These are phyloP conservation scores for Thyridium curvatum DNA, from an alignment of 2,329 filamentous ascomycete species.

Conservation along the genomic window DNA sequence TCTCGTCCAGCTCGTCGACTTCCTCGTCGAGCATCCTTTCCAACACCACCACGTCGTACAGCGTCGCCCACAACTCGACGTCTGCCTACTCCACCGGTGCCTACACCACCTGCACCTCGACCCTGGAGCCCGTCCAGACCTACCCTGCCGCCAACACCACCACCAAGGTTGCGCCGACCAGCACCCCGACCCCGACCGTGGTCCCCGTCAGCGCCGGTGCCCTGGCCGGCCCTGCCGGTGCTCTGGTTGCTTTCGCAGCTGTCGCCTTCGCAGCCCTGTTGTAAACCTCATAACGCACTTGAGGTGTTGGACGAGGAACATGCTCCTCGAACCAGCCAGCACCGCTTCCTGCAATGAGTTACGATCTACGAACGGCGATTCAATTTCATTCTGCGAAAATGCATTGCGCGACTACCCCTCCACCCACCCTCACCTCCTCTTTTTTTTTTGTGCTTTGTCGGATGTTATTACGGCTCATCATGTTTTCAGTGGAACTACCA, in stretches of 20 bases:
- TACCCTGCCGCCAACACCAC: constrained; percentile 12
- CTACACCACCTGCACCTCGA: constrained; percentile 1
- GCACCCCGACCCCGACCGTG: constrained; percentile 9
- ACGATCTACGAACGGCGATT: constrained; percentile 8
- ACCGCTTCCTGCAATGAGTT: constrained; percentile 10
- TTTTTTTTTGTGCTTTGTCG: constrained; percentile 10
- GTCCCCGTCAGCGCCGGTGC: constrained; percentile 22
- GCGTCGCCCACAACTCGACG: constrained; percentile 4
- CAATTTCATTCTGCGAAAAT: not conserved
- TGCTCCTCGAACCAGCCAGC: not conserved
- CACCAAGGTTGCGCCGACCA: constrained; percentile 7
- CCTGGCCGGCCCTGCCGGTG: constrained; percentile 20
- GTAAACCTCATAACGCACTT: constrained; percentile 4
- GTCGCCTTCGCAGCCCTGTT: constrained; percentile 19
- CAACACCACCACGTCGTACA: constrained; percentile 5
- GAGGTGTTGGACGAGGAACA: no score
- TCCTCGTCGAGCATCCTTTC: constrained; percentile 16
- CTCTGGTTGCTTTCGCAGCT: constrained; percentile 17
- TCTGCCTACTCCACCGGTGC: constrained; percentile 4
- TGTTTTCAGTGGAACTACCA: constrained; percentile 4
- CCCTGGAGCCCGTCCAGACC: constrained; percentile 1
- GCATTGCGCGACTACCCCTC: not conserved
- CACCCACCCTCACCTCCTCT: not conserved
- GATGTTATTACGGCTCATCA: constrained; percentile 6
- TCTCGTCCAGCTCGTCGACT: constrained; percentile 20